Base-by-base conservation (phyloP, 495 filamentous ascomycete species). In the Monascus purpureus region DNA sequence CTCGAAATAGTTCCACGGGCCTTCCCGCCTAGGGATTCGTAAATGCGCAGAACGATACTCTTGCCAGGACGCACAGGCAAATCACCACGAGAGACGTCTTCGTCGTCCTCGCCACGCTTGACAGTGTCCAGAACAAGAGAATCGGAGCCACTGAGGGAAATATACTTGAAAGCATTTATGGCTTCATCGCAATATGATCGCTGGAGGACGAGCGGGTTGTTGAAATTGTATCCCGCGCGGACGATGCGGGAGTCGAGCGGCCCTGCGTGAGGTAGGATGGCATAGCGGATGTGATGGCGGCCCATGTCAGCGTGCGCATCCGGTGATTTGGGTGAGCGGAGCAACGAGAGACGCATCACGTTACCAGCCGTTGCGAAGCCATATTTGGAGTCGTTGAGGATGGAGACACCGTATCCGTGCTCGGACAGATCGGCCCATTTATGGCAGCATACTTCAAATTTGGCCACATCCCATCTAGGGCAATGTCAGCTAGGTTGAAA, bases 281-380 rank as follows among this genome's bases (percentile, higher is more conserved):
- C 90, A 65, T 92, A 97, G 36, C 82, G 80, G 46, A 95, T 82
- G 41, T 63, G 61, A 54, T 97, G 90, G 19, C 68, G 68, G 22
- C 87, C 88, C 90, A 97, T 97, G 55, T 97, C 90, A 33, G 90
- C 90, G 47, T 95, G 76, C 8, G 79, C 87, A 49, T 97, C 90
- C 13, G 90, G 90, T 0, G 90, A 90, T 46, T 96, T 97, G n/a
- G 90, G 82, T 25, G 85, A 78, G 18, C 90, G 74, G 6, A 97
- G 71, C 24, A 97, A 66, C 26, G 79, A 86, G 11, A 97, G 65
- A 12, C 90, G 77, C 90, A 97, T 97, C 24, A 88, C 55, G 40
- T 77, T 83, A n/a, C 90, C 90, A 30, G 64, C 66, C 13, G 84
- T 93, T 23, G 90, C 90, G 52, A 97, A 97, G 15, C 90, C 90